Base-by-base conservation (phyloP, 148 eudicot species). In the Selenicereus undatus region DNA sequence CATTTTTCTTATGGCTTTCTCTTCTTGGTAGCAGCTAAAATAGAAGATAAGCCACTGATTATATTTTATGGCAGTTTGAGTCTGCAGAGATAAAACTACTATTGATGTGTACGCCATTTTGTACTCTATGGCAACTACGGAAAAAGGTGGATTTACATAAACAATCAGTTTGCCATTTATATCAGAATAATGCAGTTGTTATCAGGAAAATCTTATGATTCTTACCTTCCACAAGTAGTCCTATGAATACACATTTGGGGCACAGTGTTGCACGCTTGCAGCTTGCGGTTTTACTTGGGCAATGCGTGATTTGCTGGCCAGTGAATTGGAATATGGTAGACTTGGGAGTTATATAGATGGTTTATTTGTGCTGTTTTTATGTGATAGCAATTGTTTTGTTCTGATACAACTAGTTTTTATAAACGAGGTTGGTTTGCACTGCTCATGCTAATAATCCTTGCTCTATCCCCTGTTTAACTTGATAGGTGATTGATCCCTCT, bases 401-500 rank as follows among this genome's bases (percentile, higher is more conserved):
- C 71, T 68, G 60, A 78, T 69, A 50, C 10, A 48, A 78, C 73
- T 65, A 43, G n/a, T 77, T 26, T 50, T 16, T 82, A 58, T 77
- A 24, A 26, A 17, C 79, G 74, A n/a, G 45, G 21, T 58, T 73
- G 27, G 69, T 45, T 77, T 71, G 48, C 32, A 32, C 74, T 84
- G 78, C 77, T 75, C 29, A 43, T 54, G 30, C 36, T 76, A 50
- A 65, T 35, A 48, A 80, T 35, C 66, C 13, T 80, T 42, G 4
- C 36, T 36, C 36, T 54, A 60, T 78, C 12, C 73, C 32, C 43
- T 78, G 27, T 27, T 48, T 64, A 73, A 74, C n/a, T 52, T 75
- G 64, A 52, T 75, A 91, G 96, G 92, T 90, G 81, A 86, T 87
- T 56, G 91, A 89, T 79, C 85, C 84, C 71, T 83, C 87, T 26